Evolutionary conservation across 2,329 filamentous ascomycete species (phyloP), one percentile per base, ranked within the genome.

Genomic region (Cyphellophora europaea): DNA sequence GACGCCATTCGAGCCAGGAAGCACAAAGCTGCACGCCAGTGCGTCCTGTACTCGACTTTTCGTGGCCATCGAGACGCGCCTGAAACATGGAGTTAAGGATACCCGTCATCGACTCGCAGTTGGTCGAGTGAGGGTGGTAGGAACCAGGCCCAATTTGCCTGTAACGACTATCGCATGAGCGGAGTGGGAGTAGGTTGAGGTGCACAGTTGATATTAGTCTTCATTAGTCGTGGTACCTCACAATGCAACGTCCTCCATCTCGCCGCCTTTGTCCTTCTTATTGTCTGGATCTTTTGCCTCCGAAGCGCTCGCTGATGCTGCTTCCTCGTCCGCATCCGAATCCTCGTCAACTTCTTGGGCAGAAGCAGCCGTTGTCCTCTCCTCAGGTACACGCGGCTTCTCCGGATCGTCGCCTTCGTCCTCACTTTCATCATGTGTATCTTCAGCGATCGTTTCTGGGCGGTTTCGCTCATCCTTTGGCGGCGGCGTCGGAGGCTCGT

Each of bases 291-390:
- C 43, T 8, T 43, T 35, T 12, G 25, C 30, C 31, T 45, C n/a
- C 21, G 8, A 8, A 8, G 21, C 21, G 21, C 21, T 49, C 19
- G 38, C 40, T 11, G 43, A 5, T 14, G 16, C 12, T 41, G 48
- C 15, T 32, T 37, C 13, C 19, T 36, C 18, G 23, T 36, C 18
- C 11, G 17, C 30, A 11, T 32, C 30, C 3, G 15, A 32, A 30
- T 50, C 56, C 18, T 54, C 52, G 13, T 59, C 56, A 31, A 43
- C 41, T 27, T 53, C 51, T 11, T 37, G 38, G 6, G 43, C 36
- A 12, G 49, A 15, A 11, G 15, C 16, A 27, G 21, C 37, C 2
- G 14, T 13, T 31, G 13, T 10, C 12, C 11, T 45, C 32, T 48
- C 45, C 11, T 29, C 30, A 30, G 54, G 21, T 16, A 19, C 15